Evolutionary conservation across 768 basidiomycete genomes (phyloP), one percentile per base, ranked within the genome.

Genomic region (Rhodosporidiobolus odoratus): DNA sequence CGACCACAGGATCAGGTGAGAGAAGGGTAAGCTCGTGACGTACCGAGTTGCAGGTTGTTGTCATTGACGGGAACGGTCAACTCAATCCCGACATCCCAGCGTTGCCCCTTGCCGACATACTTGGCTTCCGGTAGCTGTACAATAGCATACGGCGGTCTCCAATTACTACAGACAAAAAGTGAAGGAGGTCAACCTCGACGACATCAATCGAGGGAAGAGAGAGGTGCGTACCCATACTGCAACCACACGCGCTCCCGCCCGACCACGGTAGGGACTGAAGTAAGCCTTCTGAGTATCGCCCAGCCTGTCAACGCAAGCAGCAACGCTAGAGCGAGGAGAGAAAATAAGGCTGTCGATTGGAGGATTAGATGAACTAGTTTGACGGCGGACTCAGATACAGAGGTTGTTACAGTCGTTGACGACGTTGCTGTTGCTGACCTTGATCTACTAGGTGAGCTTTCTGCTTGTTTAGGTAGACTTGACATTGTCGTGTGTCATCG

Each of bases 41-140:
- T 4, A 69, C 68, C 69, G 17, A 66, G 56, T 12, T n/a, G 27
- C 34, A 71, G 56, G 65, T 71, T 71, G 43, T 71, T 65, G 10
- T 58, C 30, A 17, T 65, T 66, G 56, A 40, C 61, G n/a, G 69
- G 69, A n/a, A 66, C 69, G 25, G 15, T 58, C 30, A 62, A 21
- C 41, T 71, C 69, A n/a, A 71, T 30, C 25, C 34, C 35, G 15
- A 71, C 5, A 40, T 71, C 69, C 45, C 66, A 71, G 12, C 23
- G 35, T 16, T 61, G 34, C n/a, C 66, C 69, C 15, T 34, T 34
- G 13, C 25, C 40, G 23, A 5, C 35, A 32, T 71, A 71, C 45
- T 47, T 65, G 10, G 17, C 40, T 1, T 35, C 21, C 4, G 37
- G 38, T 0, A 71, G 60, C 1, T 43, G 37, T 0, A 71, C 54